Percentiles rank a stretch among this genome's conserved stretches.
These are phyloP conservation scores for Epichloe festucae DNA, from an alignment of 2,329 filamentous ascomycete genomes.

Conservation along the genomic window DNA sequence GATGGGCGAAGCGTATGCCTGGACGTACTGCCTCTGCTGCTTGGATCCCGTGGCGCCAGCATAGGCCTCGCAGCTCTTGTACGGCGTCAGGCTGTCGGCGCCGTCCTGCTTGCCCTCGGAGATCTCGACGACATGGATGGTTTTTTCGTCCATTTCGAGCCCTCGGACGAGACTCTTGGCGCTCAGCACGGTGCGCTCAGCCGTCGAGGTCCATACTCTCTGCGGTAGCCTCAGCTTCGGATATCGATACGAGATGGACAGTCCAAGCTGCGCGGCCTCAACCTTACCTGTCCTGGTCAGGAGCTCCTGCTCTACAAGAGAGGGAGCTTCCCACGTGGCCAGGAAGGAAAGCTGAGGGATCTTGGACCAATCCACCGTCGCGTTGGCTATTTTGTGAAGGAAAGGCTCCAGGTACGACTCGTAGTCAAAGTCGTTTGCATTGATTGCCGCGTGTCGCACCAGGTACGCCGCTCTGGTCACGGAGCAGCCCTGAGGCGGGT, in stretches of 20 bases:
- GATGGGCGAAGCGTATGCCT: conserved; percentile 47
- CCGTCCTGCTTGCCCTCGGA: conserved; percentile 44
- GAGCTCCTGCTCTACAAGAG: conserved; percentile 43
- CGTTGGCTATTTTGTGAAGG: conserved; percentile 44
- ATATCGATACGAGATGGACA: conserved; percentile 41
- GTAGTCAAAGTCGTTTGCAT: conserved; percentile 46
- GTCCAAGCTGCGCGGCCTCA: conserved; percentile 47
- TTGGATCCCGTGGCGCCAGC: conserved; percentile 42
- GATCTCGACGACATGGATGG: conserved; percentile 41
- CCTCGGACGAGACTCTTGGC: conserved; percentile 46
- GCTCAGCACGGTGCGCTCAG: conserved; percentile 46
- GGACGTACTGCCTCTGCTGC: conserved; percentile 35
- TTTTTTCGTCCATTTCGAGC: conserved; percentile 37
- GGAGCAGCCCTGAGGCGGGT: conserved; percentile 35
- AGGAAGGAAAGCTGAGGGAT: conserved; percentile 45
- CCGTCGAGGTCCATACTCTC: conserved; percentile 49
- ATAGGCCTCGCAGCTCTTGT: conserved; percentile 52
- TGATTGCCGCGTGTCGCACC: conserved; percentile 46
- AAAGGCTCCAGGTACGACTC: conserved; percentile 45
- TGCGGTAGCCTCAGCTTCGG: conserved; percentile 37
- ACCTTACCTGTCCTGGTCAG: conserved; percentile 48
- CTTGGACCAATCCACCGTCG: conserved; percentile 43
- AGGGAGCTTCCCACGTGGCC: conserved; percentile 43
- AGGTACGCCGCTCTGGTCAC: conserved; percentile 40
- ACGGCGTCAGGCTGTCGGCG: conserved; percentile 49